Evolutionary conservation across 495 filamentous ascomycete species (phyloP), one percentile per base, ranked within the genome.

Genomic region (Astrothelium macrocarpum): DNA sequence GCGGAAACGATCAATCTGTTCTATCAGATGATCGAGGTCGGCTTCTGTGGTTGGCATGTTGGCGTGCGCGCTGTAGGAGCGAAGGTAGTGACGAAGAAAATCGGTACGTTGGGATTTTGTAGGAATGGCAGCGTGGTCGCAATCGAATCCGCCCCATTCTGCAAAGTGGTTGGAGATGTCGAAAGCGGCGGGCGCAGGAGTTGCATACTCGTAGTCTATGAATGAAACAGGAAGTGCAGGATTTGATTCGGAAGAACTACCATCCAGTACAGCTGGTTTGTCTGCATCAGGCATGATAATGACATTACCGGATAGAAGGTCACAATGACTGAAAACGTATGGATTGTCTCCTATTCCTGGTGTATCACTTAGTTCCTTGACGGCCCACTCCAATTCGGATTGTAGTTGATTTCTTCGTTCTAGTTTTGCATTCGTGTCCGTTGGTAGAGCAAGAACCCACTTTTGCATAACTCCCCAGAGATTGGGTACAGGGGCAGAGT

Each of bases 161-260:
- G 95, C 90, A 72, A 99, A 93, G 79, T 99, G 94, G 79, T 99
- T 99, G n/a, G 94, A 87, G 63, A 99, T 84, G 73, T 99, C 94
- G 74, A 99, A 99, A n/a, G 94, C 90, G 16, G 92, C 90, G 0
- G 95, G 94, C 9, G 91, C 91, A 1, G 95, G 91, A 0, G 90
- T 91, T 10, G 93, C 90, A 62, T 78, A 77, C 76, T 99, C 94
- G 77, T 97, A 99, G 76, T 99, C 94, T 70, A 99, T 97, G 73
- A 99, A 97, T 71, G 84, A 85, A 56, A 97, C 90, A 62, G 78
- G 69, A 5, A 75, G 65, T 43, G 70, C 39, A 2, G 56, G 32
- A 23, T 65, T 60, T 20, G 61, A 53, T 59, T 78, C 74, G 46
- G 73, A 72, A 32, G 76, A 62, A 45, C 68, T 66, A 45, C 65